Base-by-base conservation (phyloP, 345 rosid genomes). In the Litchi chinensis region DNA sequence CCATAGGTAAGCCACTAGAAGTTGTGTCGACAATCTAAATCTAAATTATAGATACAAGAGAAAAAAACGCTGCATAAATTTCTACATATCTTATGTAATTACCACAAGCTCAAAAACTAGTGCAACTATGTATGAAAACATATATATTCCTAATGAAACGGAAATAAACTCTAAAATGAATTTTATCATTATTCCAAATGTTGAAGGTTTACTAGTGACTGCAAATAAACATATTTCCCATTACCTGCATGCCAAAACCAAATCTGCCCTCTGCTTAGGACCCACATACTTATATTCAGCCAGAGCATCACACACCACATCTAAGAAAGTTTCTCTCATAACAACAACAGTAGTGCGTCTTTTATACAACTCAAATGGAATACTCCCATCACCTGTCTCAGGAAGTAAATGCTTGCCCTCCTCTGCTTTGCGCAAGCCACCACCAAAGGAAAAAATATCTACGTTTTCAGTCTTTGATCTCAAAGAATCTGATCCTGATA, bases 181-280 rank as follows among this genome's bases (percentile, higher is more conserved):
- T 59, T 77, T 79, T n/a, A 67, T 77, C 76, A 63, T 74, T 41
- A 81, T 76, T 80, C 76, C 70, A 70, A 54, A 68, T 48, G 40
- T 65, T 41, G 64, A 50, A 4, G n/a, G 67, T 69, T 65, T 65
- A 44, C 66, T 15, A 80, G 66, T 70, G 72, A 59, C n/a, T 13
- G 50, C 70, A 39, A 28, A 79, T 18, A 56, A 28, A 74, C 28
- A 73, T 52, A 65, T 44, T 77, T 65, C 57, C 60, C 75, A 10
- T 72, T 85, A 97, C 99, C 99, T 94, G 98, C 98, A 94, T 50
- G 99, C 98, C 82, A 97, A 88, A 86, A 86, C 81, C 87, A 97
- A 82, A 86, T 97, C 99, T 26, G 98, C 99, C 90, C 94, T 90
- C 87, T 94, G 98, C 79, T 97, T 90, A 39, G 90, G 93, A 50